A percentile compares a stretch with the other conserved stretches of the same genome.
Conservation (phyloP, 805 yeast species). For the Wickerhamia fluorescens region DNA sequence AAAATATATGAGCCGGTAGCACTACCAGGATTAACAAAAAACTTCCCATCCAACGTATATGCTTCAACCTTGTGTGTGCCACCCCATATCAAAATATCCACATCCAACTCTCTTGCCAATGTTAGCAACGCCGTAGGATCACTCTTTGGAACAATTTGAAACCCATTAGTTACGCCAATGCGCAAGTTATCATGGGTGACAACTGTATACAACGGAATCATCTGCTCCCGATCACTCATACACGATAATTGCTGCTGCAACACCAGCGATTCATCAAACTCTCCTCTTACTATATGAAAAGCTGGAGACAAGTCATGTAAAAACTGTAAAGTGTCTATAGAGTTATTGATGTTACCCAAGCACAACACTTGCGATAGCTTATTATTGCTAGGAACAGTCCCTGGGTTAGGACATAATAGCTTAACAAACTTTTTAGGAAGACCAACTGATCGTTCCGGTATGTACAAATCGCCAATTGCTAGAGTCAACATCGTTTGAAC, state of each 20-base stretch:
- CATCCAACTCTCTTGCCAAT: constrained; percentile 85
- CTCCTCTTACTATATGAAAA: constrained; percentile 75
- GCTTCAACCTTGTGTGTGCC: constrained; percentile 93
- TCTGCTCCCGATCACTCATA: constrained; percentile 5
- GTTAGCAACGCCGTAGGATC: constrained; percentile 81
- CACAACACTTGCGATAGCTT: constrained; percentile 81
- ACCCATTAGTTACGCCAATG: constrained; percentile 83
- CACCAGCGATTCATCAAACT: constrained; percentile 51
- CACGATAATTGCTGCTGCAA: constrained; percentile 24
- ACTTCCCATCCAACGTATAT: constrained; percentile 83
- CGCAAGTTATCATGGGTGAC: constrained; percentile 64
- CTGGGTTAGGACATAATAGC: constrained; percentile 62
- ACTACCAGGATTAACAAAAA: constrained; percentile 94
- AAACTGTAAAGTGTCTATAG: constrained; percentile 55
- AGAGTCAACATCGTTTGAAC: constrained; percentile 33
- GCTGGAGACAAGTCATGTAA: constrained; percentile 64
- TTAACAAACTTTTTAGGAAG: constrained; percentile 60
- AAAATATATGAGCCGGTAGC: constrained; percentile 86
- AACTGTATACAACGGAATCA: constrained; percentile 56
- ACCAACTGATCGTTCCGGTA: constrained; percentile 77
- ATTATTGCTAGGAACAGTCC: constrained; percentile 32
- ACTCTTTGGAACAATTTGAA: constrained; percentile 72
- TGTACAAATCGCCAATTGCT: constrained; percentile 84
- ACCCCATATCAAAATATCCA: constrained; percentile 86
- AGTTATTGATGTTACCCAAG: constrained; percentile 75